These are phyloP conservation scores for Cyberlindnera xylosilytica DNA, from an alignment of 805 yeast species.

Conservation along the genomic window DNA sequence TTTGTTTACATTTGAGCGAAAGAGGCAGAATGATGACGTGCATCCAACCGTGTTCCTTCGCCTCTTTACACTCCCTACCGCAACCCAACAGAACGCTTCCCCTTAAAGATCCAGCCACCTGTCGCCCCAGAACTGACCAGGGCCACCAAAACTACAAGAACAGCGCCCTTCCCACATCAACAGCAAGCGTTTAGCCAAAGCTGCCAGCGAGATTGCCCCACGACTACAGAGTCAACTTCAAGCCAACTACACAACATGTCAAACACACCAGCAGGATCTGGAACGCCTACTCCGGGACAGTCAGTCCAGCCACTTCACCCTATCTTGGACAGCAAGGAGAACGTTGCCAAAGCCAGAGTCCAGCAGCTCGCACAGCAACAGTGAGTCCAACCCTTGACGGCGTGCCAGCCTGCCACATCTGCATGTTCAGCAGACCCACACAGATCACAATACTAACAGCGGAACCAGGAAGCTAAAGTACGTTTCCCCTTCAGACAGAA, in stretches of 20 bases:
- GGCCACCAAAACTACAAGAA: too few relatives aligned
- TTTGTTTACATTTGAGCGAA: slow-evolving; percentile 21
- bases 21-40: slow-evolving; percentile 6
- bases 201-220: too few relatives aligned
- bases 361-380: slow-evolving; percentile 28
- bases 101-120: too few relatives aligned
- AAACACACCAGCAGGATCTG: not conserved
- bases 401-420: too few relatives aligned
- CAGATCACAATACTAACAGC: not conserved
- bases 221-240: too few relatives aligned
- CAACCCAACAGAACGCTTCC: not conserved
- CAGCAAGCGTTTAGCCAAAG: too few relatives aligned
- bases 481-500: slow-evolving; percentile 29
- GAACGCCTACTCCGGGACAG: slow-evolving; percentile 13
- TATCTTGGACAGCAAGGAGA: slow-evolving; percentile 27
- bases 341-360: slow-evolving; percentile 27
- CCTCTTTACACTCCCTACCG: not conserved
- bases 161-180: too few relatives aligned
- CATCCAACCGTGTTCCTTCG: not conserved
- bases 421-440: too few relatives aligned
- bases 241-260: not conserved
- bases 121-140: too few relatives aligned
- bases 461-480: slow-evolving; percentile 25
- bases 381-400: slow-evolving; percentile 20
- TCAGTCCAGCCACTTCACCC: slow-evolving; percentile 29